Base-by-base conservation (phyloP, 2,329 filamentous ascomycete genomes). In the Sarocladium kiliense region DNA sequence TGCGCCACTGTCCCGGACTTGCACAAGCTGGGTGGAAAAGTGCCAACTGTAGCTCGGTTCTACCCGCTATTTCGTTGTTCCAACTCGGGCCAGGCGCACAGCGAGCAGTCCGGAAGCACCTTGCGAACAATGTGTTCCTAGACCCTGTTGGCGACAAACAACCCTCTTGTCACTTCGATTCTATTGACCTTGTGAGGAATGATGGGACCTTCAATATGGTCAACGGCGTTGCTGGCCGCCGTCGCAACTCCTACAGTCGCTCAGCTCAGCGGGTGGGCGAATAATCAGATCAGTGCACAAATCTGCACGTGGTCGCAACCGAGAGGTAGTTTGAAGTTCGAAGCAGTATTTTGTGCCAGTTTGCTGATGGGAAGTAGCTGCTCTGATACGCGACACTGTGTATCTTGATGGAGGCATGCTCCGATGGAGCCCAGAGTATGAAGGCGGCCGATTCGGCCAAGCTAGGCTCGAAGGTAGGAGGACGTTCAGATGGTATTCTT, bases 341-440 rank as follows among this genome's bases (percentile, higher is more conserved):
- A n/a, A n/a, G n/a, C n/a, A n/a, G n/a, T n/a, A n/a, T n/a, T n/a
- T n/a, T n/a, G n/a, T n/a, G n/a, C n/a, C n/a, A 41, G 37, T 41
- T 7, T 45, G 23, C 27, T 34, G 30, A 51, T n/a, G 26, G 27
- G 6, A n/a, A 4, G 4, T 61, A 86, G 84, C 77, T 58, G 77
- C 78, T 36, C 68, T 84, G 2, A 68, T 88, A 34, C 77, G 77
- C 41, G 83, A 88, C 61, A 84, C 77, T 2, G 69, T 87, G 16
- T 88, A 86, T 63, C 66, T 89, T 21, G 85, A 89, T 64, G 86
- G 86, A 36, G 86, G 86, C 3, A 59, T 65, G 41, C 65, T 86
- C 11, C 74, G 59, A 57, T 87, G 84, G 82, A 59, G 69, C 32
- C 74, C 75, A 2, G 77, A 76, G 11, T 61, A 80, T 53, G 65